Evolutionary conservation across 176 grass and related monocot species (phyloP), one percentile per base, ranked within the genome.

Genomic region (Alloteropsis semialata): DNA sequence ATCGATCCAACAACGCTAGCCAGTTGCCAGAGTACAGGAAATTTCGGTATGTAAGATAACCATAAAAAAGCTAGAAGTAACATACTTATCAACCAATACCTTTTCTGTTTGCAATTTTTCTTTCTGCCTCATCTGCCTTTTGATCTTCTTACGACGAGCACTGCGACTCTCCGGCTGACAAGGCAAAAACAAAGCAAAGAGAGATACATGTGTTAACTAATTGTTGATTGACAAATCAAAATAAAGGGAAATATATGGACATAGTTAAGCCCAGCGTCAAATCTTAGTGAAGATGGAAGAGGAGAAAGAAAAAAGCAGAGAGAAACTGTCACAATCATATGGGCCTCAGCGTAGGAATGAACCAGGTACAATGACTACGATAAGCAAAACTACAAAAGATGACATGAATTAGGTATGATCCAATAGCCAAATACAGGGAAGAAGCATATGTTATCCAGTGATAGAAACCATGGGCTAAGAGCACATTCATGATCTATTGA

Each of bases 71-170:
- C 17, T 25, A 29, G 8, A 77, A 43, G 38, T 36, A 69, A 81
- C 28, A 77, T 67, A 70, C 5, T 66, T 30, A 74, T 75, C 19
- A 45, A 68, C 73, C 61, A 60, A 59, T 86, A 98, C 92, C 92
- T 95, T 83, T 76, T 56, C 78, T 29, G 49, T 34, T 68, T 82
- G 75, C 15, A 80, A 57, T 48, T 86, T 91, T 24, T 65, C 43
- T 87, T 64, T 58, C 56, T 72, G 42, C 78, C 36, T 81, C 77
- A 75, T 46, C n/a, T 66, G 58, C 76, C 84, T 88, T 84, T 93
- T 88, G 22, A 81, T 36, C 57, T 90, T 86, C 80, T 82, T 98
- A 69, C 96, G 90, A 72, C 86, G 87, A 86, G 84, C 62, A 68
- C 85, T 90, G 91, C 90, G 90, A 76, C 88, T 87, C 57, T 39